phyloP scores from a whole-genome alignment of 768 basidiomycete genomes.

The Leccinum uliginosum region DNA sequence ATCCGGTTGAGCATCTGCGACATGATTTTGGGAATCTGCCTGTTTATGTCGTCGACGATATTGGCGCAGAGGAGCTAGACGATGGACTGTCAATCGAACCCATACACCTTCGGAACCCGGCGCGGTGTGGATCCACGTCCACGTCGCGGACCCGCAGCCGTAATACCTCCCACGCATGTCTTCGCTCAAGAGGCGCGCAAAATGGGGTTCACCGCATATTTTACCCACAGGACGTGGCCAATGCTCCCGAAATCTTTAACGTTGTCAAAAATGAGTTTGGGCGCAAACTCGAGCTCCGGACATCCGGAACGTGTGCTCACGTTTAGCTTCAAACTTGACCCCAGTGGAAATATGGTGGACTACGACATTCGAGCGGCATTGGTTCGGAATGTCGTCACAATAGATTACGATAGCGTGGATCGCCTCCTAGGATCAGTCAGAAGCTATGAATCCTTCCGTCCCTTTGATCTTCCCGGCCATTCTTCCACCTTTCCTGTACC shows the following conservation, averaged over 20 bases:
- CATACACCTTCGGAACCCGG: conserved; percentile 55
- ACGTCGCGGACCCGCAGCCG: conserved; percentile 86
- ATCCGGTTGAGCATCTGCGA: conserved; percentile 66
- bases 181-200: conserved; percentile 55
- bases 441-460: conserved; percentile 12
- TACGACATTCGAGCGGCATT: conserved; percentile 66
- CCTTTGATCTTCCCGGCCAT: conserved; percentile 15
- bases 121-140: conserved; percentile 78
- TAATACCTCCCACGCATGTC: conserved; percentile 67
- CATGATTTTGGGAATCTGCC: conserved; percentile 81
- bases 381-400: conserved; percentile 58
- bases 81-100: conserved; percentile 86
- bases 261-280: conserved; percentile 48
- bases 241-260: conserved; percentile 67
- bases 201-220: conserved; percentile 55
- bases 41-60: conserved; percentile 86
- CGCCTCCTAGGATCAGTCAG: conserved; percentile 33
- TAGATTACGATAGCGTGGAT: conserved; percentile 72
- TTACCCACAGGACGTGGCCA: conserved; percentile 56
- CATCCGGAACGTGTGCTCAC: conserved; percentile 60
- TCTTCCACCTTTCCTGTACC: neutral
- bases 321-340: conserved; percentile 71
- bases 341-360: conserved; percentile 62
- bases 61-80: conserved; percentile 79
- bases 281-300: conserved; percentile 29